Conservation (phyloP, 257 asterid species). For the Knoxia roxburghii region DNA sequence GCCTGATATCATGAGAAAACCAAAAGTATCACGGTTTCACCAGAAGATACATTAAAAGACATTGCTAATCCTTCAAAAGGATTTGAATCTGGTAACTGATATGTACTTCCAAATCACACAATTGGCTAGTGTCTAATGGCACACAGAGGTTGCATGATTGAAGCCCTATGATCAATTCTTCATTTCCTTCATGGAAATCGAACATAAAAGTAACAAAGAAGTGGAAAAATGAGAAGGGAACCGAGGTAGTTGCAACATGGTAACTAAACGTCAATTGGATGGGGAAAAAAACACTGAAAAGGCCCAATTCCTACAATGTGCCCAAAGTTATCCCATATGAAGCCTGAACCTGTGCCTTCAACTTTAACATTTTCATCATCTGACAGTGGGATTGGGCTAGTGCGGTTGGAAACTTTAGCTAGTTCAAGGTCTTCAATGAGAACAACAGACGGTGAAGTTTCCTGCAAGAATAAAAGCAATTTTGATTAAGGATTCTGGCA, state of each 20-base stretch:
- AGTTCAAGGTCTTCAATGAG: slow-evolving; percentile 62
- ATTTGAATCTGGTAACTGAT: not conserved
- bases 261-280: not conserved
- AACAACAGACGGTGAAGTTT: slow-evolving; percentile 66
- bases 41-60: not conserved
- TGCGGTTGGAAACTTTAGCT: slow-evolving; percentile 36
- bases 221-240: not conserved
- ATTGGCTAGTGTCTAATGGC: too few species aligned
- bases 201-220: not conserved
- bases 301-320: slow-evolving; percentile 62
- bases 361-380: slow-evolving; percentile 57
- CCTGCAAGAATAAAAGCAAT: slow-evolving; percentile 36
- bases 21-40: not conserved
- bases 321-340: slow-evolving; percentile 87
- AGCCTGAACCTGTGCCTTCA: slow-evolving; percentile 94
- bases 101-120: not conserved
- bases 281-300: not conserved
- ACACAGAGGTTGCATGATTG: too few species aligned
- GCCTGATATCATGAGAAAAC: not conserved
- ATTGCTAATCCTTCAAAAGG: not conserved
- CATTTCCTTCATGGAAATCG: not conserved
- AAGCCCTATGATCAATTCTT: too few species aligned
- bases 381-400: slow-evolving; percentile 23
- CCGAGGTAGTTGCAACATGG: not conserved
- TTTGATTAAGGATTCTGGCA: not conserved